Evolutionary conservation across 176 grass and related monocot species (phyloP).

Genomic region (Coix lacrymajobi): DNA sequence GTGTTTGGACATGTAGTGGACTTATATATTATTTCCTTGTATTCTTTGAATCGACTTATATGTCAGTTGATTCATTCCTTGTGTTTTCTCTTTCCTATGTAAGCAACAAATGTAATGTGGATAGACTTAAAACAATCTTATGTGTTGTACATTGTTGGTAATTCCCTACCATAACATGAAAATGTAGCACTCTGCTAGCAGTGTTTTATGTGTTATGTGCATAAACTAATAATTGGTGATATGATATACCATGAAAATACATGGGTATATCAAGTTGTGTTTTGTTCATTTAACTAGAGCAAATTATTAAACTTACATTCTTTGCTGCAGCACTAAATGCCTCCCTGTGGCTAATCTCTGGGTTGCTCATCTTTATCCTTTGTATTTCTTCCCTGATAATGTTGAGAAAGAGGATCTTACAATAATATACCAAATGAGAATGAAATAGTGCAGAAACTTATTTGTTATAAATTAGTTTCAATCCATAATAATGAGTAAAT

Average conservation of each 20-base stretch:
- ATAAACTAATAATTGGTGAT: background rate
- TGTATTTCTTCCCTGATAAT: conserved; percentile 82
- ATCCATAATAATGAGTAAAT: background rate
- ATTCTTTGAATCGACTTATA: too few species aligned
- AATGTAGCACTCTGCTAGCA: background rate
- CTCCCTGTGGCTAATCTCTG: conserved; percentile 88
- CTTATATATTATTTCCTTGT: too few species aligned
- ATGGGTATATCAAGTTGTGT: background rate
- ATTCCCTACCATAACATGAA: background rate
- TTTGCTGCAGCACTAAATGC: conserved; percentile 94
- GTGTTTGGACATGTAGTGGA: too few species aligned
- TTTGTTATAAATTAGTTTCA: background rate
- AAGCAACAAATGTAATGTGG: too few species aligned
- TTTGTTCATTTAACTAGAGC: background rate
- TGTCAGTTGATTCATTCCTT: too few species aligned
- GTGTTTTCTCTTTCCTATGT: too few species aligned
- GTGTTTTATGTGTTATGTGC: background rate
- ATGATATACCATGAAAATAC: background rate
- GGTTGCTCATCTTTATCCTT: conserved; percentile 91
- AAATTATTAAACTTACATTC: conserved; percentile 51
- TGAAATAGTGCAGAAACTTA: background rate
- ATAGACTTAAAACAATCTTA: too few species aligned
- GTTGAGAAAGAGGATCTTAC: background rate
- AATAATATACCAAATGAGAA: background rate
- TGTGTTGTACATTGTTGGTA: background rate